Percentiles rank a stretch among this genome's conserved stretches.
Evolutionary conservation across 371 early-diverging fungal genomes (phyloP).

Genomic region (Zychaea mexicana): DNA sequence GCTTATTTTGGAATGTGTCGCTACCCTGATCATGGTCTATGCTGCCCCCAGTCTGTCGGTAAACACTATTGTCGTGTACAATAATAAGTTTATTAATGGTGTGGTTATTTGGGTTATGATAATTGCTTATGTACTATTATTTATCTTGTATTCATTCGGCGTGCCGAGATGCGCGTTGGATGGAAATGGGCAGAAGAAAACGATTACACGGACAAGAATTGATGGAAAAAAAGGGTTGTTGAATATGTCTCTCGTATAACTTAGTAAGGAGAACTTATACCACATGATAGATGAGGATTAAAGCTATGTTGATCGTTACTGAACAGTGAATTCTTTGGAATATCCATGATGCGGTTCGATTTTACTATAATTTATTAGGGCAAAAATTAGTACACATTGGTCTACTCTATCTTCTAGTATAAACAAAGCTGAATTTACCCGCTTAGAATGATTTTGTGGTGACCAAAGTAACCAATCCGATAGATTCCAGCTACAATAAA

Average conservation of each 20-base stretch:
- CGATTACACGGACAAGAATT: background rate
- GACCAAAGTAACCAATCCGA: conserved; percentile 41
- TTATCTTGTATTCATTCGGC: background rate
- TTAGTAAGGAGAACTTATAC: too few species aligned
- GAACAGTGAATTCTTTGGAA: conserved; percentile 12
- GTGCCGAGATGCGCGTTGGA: background rate
- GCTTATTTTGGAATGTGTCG: conserved; percentile 1
- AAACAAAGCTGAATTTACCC: conserved; percentile 37
- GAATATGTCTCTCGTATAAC: too few species aligned
- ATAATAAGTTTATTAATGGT: conserved; percentile 1
- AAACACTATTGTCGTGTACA: background rate
- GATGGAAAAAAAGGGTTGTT: too few species aligned
- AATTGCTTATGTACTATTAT: background rate
- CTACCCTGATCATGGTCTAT: conserved; percentile 5
- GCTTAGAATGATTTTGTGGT: conserved; percentile 23
- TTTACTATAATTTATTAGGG: conserved; percentile 1
- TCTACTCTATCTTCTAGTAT: too few species aligned
- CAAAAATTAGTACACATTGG: too few species aligned
- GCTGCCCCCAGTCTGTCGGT: background rate
- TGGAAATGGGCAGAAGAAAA: background rate
- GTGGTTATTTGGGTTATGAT: background rate
- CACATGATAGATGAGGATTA: too few species aligned
- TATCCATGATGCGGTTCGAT: conserved; percentile 13
- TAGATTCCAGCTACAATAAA: conserved; percentile 26
- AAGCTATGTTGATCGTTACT: too few species aligned